Evolutionary conservation across 345 rosid genomes (phyloP), one percentile per base, ranked within the genome.

Genomic region (Boechera retrofracta): DNA sequence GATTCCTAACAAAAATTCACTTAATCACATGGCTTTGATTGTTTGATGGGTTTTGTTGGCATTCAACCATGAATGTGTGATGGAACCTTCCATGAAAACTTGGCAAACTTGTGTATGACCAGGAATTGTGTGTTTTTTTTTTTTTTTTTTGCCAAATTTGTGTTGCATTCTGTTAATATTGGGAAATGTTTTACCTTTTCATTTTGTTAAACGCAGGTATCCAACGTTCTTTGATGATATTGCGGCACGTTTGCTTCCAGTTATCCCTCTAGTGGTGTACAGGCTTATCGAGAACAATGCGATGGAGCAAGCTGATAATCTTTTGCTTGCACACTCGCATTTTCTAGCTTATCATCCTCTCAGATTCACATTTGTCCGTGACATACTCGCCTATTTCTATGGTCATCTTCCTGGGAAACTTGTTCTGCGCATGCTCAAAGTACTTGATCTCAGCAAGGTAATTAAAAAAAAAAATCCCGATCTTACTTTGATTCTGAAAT

Each of bases 151-250:
- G 74, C 47, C 11, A 38, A 39, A 11, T 56, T 41, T 58, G 74
- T 52, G 62, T 32, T 2, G 3, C 38, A 10, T 57, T 78, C 56
- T 72, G 69, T 16, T 47, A 16, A 75, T 49, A 5, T 7, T 67
- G 21, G 42, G 44, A 60, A 39, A 28, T 38, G 18, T 39, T 28
- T 54, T n/a, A 3, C 53, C 32, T 64, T 38, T 71, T 45, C 49
- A 64, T 29, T 71, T 10, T 77, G 59, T 77, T 29, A 72, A 71
- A 77, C 71, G 71, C 90, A 95, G 99, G 89, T 86, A 89, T 77
- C 99, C 99, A 41, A 88, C 93, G 55, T 92, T 95, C 86, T 92
- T 95, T 60, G 99, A 95, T 85, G 99, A 92, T 78, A 85, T 90
- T 57, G 96, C 89, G 41, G 98, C 91, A 13, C 91, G 94, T 60